Percentiles rank a stretch among this genome's conserved stretches.
These are phyloP conservation scores for Saccharata proteae DNA, from an alignment of 2,329 filamentous ascomycete species.

Conservation along the genomic window DNA sequence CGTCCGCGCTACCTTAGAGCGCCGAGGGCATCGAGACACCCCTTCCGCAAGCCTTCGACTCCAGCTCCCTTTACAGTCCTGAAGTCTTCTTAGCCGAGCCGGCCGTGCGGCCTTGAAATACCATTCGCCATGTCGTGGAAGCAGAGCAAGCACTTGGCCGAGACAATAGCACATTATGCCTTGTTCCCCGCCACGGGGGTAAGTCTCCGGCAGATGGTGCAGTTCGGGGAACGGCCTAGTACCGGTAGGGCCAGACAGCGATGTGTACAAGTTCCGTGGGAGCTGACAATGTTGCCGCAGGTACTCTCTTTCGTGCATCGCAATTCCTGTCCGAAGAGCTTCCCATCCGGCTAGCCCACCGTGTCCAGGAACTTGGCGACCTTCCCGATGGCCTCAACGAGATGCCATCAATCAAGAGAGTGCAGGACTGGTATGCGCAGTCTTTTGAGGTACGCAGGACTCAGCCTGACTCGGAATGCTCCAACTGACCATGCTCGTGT, in stretches of 20 bases:
- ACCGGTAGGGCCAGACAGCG: slow-evolving; percentile 27
- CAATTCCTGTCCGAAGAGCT: slow-evolving; percentile 98
- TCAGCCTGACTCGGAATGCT: slow-evolving; percentile 19
- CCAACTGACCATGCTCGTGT: slow-evolving; percentile 14
- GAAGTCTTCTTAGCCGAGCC: background rate
- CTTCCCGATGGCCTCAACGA: slow-evolving; percentile 93
- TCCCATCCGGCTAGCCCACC: slow-evolving; percentile 89
- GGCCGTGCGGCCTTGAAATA: slow-evolving; percentile 17
- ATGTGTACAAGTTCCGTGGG: slow-evolving; percentile 20
- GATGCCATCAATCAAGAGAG: slow-evolving; percentile 91
- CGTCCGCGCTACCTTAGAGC: too few species aligned
- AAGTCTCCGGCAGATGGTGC: slow-evolving; percentile 96
- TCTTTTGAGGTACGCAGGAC: slow-evolving; percentile 77
- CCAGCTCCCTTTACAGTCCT: background rate
- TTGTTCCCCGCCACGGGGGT: slow-evolving; percentile 86
- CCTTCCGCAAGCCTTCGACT: too few species aligned
- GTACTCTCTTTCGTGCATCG: slow-evolving; percentile 91
- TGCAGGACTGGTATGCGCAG: slow-evolving; percentile 98
- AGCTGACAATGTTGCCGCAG: slow-evolving; percentile 28
- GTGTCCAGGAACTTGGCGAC: slow-evolving; percentile 85
- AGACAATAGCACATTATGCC: slow-evolving; percentile 94
- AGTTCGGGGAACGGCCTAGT: slow-evolving; percentile 90
- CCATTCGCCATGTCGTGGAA: slow-evolving; percentile 78
- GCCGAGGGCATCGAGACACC: too few species aligned
- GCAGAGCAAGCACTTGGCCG: slow-evolving; percentile 80